phyloP scores from a whole-genome alignment of 148 eudicot genomes.

The Mesembryanthemum crystallinum region DNA sequence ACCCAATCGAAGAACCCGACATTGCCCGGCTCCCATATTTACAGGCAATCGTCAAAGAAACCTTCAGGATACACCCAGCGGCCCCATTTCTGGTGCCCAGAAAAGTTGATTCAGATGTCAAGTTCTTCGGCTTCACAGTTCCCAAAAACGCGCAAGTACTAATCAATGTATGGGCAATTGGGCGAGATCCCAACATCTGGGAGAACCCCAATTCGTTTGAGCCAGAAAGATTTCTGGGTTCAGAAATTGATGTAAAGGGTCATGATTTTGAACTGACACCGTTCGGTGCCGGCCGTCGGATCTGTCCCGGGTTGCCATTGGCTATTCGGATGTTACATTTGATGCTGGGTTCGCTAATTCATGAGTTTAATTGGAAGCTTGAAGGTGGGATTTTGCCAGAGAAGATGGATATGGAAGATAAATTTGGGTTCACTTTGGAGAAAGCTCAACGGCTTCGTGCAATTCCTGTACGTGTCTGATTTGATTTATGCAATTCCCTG shows the following conservation, averaged over 20 bases:
- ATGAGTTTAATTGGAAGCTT: conserved; percentile 38
- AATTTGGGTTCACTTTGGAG: conserved; percentile 29
- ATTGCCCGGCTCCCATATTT: conserved; percentile 28
- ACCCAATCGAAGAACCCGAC: conserved; percentile 28
- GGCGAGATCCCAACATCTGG: conserved; percentile 36
- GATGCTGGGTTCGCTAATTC: conserved; percentile 35
- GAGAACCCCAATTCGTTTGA: conserved; percentile 29
- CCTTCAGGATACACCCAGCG: conserved; percentile 39
- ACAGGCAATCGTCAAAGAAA: conserved; percentile 38
- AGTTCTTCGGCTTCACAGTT: conserved; percentile 19
- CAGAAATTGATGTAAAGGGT: conserved; percentile 34
- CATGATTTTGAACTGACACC: conserved; percentile 34
- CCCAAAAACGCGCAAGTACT: conserved; percentile 39
- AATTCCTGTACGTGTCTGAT: conserved; percentile 16
- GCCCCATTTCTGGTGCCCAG: conserved; percentile 39
- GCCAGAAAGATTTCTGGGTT: conserved; percentile 38
- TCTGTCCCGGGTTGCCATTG: conserved; percentile 42
- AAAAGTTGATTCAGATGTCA: conserved; percentile 20
- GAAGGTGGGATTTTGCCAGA: conserved; percentile 27
- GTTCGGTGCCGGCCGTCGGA: conserved; percentile 31
- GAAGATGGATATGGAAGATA: conserved; percentile 38
- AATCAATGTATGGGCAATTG: conserved; percentile 45
- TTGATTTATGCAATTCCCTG: not conserved
- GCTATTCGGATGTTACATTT: conserved; percentile 34
- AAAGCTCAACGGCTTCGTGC: conserved; percentile 25